Percentiles rank a stretch among this genome's conserved stretches.
Conservation (phyloP, 257 asterid genomes). For the Nicotiana tabacum region DNA sequence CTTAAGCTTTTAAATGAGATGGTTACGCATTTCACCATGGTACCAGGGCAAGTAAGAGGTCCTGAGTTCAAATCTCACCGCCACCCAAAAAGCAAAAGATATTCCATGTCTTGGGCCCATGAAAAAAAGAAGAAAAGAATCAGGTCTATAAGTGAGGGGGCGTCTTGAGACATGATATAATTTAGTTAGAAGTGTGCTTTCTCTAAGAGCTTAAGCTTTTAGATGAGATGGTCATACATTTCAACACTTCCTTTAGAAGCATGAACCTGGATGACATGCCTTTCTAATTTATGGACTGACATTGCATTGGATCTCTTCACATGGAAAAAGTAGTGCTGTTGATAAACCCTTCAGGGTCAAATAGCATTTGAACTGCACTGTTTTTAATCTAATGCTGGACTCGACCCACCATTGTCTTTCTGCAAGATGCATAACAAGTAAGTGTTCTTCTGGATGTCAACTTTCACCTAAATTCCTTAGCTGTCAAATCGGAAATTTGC, state of each 20-base stretch:
- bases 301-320: not conserved
- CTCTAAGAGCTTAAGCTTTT: too few relatives aligned
- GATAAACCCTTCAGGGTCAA: not conserved
- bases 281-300: not conserved
- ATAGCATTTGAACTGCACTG: not conserved
- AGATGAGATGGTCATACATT: too few relatives aligned
- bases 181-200: too few relatives aligned
- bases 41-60: too few relatives aligned
- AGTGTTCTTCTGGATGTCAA: not conserved
- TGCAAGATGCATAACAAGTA: not conserved
- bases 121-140: too few relatives aligned
- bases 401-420: not conserved
- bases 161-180: too few relatives aligned
- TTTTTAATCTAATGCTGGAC: not conserved
- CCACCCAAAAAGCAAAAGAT: too few relatives aligned
- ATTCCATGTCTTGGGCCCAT: too few relatives aligned
- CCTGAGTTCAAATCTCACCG: too few relatives aligned
- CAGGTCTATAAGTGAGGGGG: too few relatives aligned
- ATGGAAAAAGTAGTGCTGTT: not conserved
- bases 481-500: constrained; percentile 20
- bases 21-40: too few relatives aligned
- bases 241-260: not conserved
- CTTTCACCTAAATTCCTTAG: not conserved
- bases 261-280: not conserved
- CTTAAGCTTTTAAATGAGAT: too few relatives aligned